Evolutionary conservation across 2,329 filamentous ascomycete genomes (phyloP).

Genomic region (Pleoardoris graminearum): DNA sequence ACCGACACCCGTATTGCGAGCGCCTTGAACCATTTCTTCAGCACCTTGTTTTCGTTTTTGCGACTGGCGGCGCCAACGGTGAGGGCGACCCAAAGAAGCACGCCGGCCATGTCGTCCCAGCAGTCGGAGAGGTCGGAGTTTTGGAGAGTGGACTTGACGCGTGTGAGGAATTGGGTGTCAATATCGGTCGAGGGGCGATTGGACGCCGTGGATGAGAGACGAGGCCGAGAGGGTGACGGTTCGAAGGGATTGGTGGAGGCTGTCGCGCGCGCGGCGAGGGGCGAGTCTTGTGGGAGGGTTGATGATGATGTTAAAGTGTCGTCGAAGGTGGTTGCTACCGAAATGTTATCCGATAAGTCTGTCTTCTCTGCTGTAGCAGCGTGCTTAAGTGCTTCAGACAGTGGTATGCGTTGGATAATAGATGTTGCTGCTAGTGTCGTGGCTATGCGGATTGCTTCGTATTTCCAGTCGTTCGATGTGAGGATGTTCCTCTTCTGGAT

Average conservation of each 20-base stretch:
- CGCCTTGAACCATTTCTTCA: conserved; percentile 38
- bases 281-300: conserved; percentile 22
- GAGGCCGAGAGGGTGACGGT: conserved; percentile 8
- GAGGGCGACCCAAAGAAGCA: conserved; percentile 44
- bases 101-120: conserved; percentile 44
- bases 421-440: conserved; percentile 39
- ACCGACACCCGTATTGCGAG: conserved; percentile 37
- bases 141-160: conserved; percentile 30
- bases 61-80: conserved; percentile 38
- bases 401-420: conserved; percentile 28
- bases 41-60: conserved; percentile 20
- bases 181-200: conserved; percentile 4
- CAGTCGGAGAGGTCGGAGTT: conserved; percentile 38
- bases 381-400: conserved; percentile 32
- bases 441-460: conserved; percentile 43
- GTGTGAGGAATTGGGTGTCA: conserved; percentile 21
- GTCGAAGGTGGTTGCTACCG: conserved; percentile 15
- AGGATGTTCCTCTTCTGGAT: conserved; percentile 15
- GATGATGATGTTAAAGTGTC: conserved; percentile 24
- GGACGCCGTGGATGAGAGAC: conserved; percentile 16
- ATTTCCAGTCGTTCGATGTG: conserved; percentile 32
- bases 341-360: conserved; percentile 8
- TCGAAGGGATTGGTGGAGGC: conserved; percentile 17
- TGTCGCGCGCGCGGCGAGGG: conserved; percentile 20
- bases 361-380: conserved; percentile 10